These are phyloP conservation scores for Trichoderma endophyticum DNA, from an alignment of 2,329 filamentous ascomycete genomes.

Conservation along the genomic window DNA sequence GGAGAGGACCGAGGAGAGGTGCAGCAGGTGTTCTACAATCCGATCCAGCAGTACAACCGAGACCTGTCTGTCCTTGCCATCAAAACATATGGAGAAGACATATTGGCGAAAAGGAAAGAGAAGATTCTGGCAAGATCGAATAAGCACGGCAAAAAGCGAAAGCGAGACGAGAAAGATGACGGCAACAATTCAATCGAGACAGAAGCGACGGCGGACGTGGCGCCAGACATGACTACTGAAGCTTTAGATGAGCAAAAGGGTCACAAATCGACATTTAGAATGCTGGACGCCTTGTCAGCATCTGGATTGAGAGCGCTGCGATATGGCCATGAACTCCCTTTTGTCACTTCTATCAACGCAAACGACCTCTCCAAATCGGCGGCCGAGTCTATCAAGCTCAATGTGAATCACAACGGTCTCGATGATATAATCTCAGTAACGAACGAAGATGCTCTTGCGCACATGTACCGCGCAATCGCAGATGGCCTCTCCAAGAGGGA, in stretches of 20 bases:
- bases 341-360: constrained; percentile 75
- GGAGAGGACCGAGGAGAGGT: constrained; percentile 56
- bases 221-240: constrained; percentile 16
- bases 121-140: constrained; percentile 41
- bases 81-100: constrained; percentile 76
- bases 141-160: constrained; percentile 44
- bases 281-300: constrained; percentile 91
- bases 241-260: constrained; percentile 27
- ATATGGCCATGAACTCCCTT: constrained; percentile 88
- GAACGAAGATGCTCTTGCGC: constrained; percentile 78
- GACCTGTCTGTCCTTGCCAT: constrained; percentile 92
- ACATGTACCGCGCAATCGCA: constrained; percentile 79
- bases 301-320: constrained; percentile 87
- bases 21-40: constrained; percentile 94
- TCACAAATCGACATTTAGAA: constrained; percentile 60
- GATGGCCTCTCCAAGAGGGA: constrained; percentile 46
- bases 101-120: constrained; percentile 44
- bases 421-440: constrained; percentile 67
- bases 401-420: constrained; percentile 79
- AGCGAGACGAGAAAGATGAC: constrained; percentile 40
- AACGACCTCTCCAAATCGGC: constrained; percentile 84
- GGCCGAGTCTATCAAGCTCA: constrained; percentile 75
- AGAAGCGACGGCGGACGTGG: not conserved
- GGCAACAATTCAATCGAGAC: constrained; percentile 20
- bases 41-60: constrained; percentile 97